Conservation (phyloP, 2,329 filamentous ascomycete species). For the Fusarium subglutinans region DNA sequence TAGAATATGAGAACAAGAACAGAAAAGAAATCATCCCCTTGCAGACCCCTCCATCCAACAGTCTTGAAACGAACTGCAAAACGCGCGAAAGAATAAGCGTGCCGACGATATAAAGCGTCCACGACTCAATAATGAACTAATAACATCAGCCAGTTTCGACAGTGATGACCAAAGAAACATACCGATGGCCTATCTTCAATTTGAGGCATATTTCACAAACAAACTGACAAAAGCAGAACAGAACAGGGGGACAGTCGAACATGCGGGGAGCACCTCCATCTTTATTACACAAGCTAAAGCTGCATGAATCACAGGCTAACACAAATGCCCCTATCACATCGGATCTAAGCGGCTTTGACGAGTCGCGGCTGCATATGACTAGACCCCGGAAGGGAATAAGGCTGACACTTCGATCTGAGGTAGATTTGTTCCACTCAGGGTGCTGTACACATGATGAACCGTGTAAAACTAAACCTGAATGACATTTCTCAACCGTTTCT, state of each 20-base stretch:
- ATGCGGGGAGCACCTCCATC: too few species aligned
- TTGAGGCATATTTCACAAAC: background rate
- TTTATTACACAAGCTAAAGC: background rate
- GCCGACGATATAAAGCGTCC: conserved; percentile 47
- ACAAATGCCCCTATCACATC: background rate
- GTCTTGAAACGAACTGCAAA: conserved; percentile 50
- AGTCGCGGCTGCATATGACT: background rate
- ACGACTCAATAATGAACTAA: conserved; percentile 44
- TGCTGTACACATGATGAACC: background rate
- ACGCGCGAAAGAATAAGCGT: conserved; percentile 45
- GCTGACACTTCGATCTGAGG: background rate
- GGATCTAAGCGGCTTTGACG: background rate
- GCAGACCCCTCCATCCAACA: conserved; percentile 49
- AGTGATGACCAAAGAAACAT: accelerated
- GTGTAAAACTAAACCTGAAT: accelerated
- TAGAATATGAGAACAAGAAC: conserved; percentile 48
- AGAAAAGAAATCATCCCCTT: conserved; percentile 52
- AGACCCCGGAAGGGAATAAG: background rate
- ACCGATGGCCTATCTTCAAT: background rate
- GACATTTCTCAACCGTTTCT: accelerated
- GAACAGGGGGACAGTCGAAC: background rate
- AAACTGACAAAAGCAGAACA: background rate
- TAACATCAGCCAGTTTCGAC: background rate
- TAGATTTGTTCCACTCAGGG: background rate
- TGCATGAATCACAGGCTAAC: background rate